Base-by-base conservation (phyloP, 106 monocot genomes). In the Posidonia australis region DNA sequence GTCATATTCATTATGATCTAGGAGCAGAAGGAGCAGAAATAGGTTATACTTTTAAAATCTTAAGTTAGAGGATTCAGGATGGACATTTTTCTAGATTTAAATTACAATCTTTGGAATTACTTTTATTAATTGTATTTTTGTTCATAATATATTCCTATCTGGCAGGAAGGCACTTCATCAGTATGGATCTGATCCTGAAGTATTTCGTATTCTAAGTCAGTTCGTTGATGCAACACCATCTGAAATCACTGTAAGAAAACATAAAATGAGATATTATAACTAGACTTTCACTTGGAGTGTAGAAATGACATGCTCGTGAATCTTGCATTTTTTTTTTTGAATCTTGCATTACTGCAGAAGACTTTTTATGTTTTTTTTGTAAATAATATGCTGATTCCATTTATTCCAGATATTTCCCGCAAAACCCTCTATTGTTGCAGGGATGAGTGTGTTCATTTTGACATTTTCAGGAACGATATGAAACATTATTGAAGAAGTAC, bases 121-220 rank as follows among this genome's bases (percentile, higher is more conserved):
- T 36, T 36, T 36, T 7, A 9, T 11, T 19, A 21, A n/a, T 19
- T 53, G 19, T n/a, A 53, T 1, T 53, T 53, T 57, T 14, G 11
- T 0, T 61, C 41, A 0, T 4, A 20, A 61, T 14, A 31, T 51
- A 18, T 43, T 51, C 30, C 12, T 25, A 25, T 54, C 42, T 24
- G 63, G 46, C 86, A 96, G 94, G 90, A 87, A 73, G 60, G 76
- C 75, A 28, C 48, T 90, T 84, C 76, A 90, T 68, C 74, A 96
- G 41, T 64, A 87, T 82, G 86, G 90, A 10, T 26, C 64, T 26
- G 77, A 71, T 69, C 68, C 77, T 49, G 84, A 96, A 65, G 86
- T 84, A 62, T 24, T 90, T 23, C 51, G 76, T 61, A 36, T 77
- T 60, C 72, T 96, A 5, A 42, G 65, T 63, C 90, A 82, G 45